These are phyloP conservation scores for Monosporascus sp. DNA, from an alignment of 2,329 filamentous ascomycete genomes.

Conservation along the genomic window DNA sequence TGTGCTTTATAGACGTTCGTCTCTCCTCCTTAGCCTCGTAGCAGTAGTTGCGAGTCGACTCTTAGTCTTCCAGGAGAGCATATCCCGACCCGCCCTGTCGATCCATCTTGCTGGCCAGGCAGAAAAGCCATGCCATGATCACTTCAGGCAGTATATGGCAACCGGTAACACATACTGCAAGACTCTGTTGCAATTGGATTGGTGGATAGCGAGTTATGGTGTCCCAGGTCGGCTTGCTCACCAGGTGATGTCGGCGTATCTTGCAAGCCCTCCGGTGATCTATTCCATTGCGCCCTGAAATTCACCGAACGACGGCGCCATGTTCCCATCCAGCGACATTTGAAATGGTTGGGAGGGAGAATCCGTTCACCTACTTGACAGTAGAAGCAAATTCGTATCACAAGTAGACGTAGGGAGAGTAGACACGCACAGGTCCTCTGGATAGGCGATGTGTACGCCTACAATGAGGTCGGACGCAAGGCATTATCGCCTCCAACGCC, in stretches of 20 bases:
- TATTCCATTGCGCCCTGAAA: background rate
- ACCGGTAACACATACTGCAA: constrained; percentile 6
- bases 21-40: background rate
- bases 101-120: constrained; percentile 1
- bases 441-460: no score
- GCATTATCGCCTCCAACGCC: no score
- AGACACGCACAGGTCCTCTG: no score
- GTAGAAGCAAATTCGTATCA: no score
- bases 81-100: constrained; percentile 1
- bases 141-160: constrained; percentile 2
- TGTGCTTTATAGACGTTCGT: constrained; percentile 9
- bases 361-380: no score
- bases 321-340: no score
- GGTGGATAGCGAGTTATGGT: constrained; percentile 3
- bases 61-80: constrained; percentile 3
- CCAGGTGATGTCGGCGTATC: background rate
- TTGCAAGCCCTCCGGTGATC: background rate
- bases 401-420: no score
- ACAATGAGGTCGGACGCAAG: no score
- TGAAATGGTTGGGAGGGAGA: no score
- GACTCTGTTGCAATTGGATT: background rate
- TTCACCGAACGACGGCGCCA: background rate
- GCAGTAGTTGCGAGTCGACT: constrained; percentile 5
- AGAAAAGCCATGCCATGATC: constrained; percentile 4
- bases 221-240: constrained; percentile 5